Base-by-base conservation (phyloP, 1,139 yeast genomes). In the Sugiyamaella grinbergsii region DNA sequence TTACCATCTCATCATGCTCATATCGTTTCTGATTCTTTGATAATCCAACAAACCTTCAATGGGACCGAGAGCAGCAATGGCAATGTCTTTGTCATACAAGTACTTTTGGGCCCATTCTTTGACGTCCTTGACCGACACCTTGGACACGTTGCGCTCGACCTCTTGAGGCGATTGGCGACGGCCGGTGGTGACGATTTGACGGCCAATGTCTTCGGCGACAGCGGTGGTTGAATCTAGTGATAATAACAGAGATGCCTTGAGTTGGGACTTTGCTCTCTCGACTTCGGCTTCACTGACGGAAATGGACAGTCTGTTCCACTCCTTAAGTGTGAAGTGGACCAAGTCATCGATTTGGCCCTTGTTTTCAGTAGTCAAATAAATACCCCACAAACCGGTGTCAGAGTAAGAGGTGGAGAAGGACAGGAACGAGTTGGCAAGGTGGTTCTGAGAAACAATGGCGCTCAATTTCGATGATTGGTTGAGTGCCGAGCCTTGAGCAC, bases 331-430 rank as follows among this genome's bases (percentile, higher is more conserved):
- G 52, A 89, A 91, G 64, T 85, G 82, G 32, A 88, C 79, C 20
- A 81, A 72, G 61, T 80, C 82, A 63, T 87, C 81, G 61, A 90
- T 73, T 18, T 83, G 80, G 56, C 78, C 77, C 61, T 79, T 80
- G 59, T 81, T 78, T 60, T 93, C 97, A 20, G 95, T 82, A 13
- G 91, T 90, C 58, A 93, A 78, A 69, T 93, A 93, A 62, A 91
- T 85, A 32, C 99, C 99, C 96, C 97, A 90, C 51, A 93, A 75
- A 2, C 99, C 99, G 5, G 97, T 87, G 71, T 93, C 99, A 7
- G 96, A 93, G 71, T 93, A 93, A 1, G 96, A 88, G 4, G 99
- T 94, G 23, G 96, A 88, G 72, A 91, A 93, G 2, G 97, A 90
- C 95, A 90, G 85, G 72, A 85, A 93, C 4, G 96, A 86, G 71